These are phyloP conservation scores for Talaromyces pinophilus DNA, from an alignment of 2,329 filamentous ascomycete species.

Conservation along the genomic window DNA sequence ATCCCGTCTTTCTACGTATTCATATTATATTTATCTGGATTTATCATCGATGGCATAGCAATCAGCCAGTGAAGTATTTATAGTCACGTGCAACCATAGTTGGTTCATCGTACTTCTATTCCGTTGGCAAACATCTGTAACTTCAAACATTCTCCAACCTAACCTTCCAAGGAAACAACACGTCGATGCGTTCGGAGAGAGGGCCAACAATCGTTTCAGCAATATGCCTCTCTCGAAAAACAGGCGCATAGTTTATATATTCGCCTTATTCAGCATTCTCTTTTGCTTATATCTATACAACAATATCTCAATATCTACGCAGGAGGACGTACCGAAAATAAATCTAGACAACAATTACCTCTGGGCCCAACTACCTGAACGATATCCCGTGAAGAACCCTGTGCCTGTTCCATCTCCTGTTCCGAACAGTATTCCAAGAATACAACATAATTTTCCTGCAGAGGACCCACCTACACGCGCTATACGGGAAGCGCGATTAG, in stretches of 20 bases:
- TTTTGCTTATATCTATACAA: background rate
- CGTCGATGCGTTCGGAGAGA: background rate
- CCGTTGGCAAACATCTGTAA: background rate
- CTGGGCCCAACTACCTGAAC: background rate
- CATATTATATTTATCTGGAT: background rate
- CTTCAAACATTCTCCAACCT: background rate
- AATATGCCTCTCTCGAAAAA: background rate
- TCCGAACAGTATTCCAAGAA: background rate
- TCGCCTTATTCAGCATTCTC: background rate
- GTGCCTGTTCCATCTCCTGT: background rate
- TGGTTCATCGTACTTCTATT: background rate
- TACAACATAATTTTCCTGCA: slow-evolving; percentile 15
- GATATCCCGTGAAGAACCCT: slow-evolving; percentile 6
- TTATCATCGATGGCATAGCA: background rate
- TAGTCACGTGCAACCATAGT: background rate
- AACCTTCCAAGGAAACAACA: too few species aligned
- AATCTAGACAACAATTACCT: background rate
- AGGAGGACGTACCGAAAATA: background rate
- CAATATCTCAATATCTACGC: background rate
- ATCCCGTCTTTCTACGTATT: background rate
- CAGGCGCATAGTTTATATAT: background rate
- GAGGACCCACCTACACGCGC: background rate
- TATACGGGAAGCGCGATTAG: slow-evolving; percentile 24
- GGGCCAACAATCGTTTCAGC: background rate
- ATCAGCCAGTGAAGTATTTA: background rate